Percentiles rank a stretch among this genome's conserved stretches.
These are phyloP conservation scores for Hirschfeldia incana DNA, from an alignment of 345 rosid species.

Conservation along the genomic window DNA sequence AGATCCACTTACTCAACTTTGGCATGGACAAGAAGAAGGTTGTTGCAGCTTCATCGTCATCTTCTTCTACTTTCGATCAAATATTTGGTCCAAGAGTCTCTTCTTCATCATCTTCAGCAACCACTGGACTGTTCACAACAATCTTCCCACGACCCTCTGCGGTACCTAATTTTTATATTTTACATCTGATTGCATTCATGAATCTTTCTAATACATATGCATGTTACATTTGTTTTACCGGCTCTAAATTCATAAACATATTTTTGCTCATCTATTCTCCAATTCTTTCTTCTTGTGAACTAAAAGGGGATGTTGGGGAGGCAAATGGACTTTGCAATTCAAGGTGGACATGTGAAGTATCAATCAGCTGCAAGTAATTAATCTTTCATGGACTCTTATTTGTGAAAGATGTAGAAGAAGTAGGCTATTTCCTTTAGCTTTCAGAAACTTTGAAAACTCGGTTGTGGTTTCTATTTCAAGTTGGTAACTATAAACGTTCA, in stretches of 20 bases:
- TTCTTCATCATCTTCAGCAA: slow-evolving; percentile 31
- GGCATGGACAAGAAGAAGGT: slow-evolving; percentile 38
- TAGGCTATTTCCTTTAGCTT: not conserved
- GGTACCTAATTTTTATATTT: slow-evolving; percentile 19
- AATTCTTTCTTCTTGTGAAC: slow-evolving; percentile 10
- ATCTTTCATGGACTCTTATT: not conserved
- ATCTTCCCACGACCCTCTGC: slow-evolving; percentile 40
- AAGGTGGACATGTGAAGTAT: slow-evolving; percentile 45
- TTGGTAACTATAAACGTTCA: not conserved
- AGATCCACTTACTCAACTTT: slow-evolving; percentile 16
- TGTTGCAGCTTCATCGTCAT: slow-evolving; percentile 19
- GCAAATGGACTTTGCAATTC: slow-evolving; percentile 46
- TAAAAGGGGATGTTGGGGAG: slow-evolving; percentile 41
- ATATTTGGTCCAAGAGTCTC: slow-evolving; percentile 41
- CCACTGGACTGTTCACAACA: slow-evolving; percentile 37
- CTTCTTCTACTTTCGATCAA: slow-evolving; percentile 28
- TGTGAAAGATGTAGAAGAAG: slow-evolving; percentile 22
- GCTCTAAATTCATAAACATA: not conserved
- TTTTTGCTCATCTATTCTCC: not conserved
- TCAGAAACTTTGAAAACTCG: not conserved
- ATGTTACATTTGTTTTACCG: slow-evolving; percentile 8
- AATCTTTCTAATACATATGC: slow-evolving; percentile 11
- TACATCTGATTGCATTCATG: not conserved
- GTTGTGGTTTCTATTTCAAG: not conserved
- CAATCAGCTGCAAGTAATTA: slow-evolving; percentile 51